phyloP scores from a whole-genome alignment of 2,329 filamentous ascomycete genomes.

The Pestalotiopsis sp. region DNA sequence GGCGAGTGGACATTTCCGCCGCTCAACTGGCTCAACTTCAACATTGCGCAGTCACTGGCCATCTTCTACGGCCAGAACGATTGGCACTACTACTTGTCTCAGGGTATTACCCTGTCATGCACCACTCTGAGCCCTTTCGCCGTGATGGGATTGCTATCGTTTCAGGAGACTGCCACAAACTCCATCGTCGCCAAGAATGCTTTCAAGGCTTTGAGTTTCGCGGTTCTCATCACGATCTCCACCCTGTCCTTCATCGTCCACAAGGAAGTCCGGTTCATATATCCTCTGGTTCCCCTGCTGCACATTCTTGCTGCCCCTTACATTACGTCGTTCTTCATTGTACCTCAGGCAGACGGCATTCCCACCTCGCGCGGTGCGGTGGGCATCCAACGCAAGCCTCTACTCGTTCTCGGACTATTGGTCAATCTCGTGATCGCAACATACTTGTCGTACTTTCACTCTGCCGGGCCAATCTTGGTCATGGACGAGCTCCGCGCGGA shows the following conservation, averaged over 20 bases:
- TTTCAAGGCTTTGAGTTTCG: conserved; percentile 55
- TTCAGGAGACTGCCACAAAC: conserved; percentile 32
- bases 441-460: conserved; percentile 77
- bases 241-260: conserved; percentile 80
- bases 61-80: conserved; percentile 91
- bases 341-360: conserved; percentile 28
- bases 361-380: conserved; percentile 26
- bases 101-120: conserved; percentile 84
- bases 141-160: conserved; percentile 61
- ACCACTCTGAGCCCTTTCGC: conserved; percentile 82
- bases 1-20: conserved; percentile 85
- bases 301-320: conserved; percentile 76
- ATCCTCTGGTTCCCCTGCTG: conserved; percentile 84
- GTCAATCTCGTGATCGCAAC: conserved; percentile 70
- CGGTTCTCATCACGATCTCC: conserved; percentile 59
- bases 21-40: conserved; percentile 85
- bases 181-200: conserved; percentile 40
- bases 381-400: conserved; percentile 47
- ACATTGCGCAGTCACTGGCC: conserved; percentile 82
- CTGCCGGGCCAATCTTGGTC: conserved; percentile 75
- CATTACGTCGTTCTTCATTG: conserved; percentile 64
- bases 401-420: conserved; percentile 59
- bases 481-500: conserved; percentile 73
- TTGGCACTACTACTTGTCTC: conserved; percentile 89
- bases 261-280: conserved; percentile 97